phyloP scores from a whole-genome alignment of 2,329 filamentous ascomycete species.

The Colletotrichum sidae region DNA sequence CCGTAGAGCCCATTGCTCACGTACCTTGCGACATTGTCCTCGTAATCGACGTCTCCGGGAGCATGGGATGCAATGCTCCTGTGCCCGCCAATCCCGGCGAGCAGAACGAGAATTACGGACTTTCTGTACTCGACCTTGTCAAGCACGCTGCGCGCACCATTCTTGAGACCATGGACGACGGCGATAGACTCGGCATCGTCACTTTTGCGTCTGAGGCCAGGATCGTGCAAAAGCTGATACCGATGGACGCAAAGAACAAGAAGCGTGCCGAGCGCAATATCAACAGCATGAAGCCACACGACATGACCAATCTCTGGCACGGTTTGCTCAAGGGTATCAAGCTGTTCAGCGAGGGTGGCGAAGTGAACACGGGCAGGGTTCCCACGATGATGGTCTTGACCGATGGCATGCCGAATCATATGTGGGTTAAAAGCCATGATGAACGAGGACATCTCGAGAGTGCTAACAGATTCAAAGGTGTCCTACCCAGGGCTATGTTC shows the following conservation, averaged over 20 bases:
- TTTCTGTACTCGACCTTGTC: constrained; percentile 68
- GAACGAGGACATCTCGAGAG: not conserved
- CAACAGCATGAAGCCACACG: constrained; percentile 50
- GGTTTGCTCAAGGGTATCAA: constrained; percentile 64
- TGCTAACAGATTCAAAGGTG: constrained; percentile 45
- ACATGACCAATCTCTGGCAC: constrained; percentile 68
- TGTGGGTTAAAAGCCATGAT: constrained; percentile 47
- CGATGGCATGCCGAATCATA: constrained; percentile 66
- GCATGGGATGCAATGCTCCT: constrained; percentile 63
- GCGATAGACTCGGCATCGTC: constrained; percentile 68
- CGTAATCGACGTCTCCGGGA: constrained; percentile 70
- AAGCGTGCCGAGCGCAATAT: constrained; percentile 54
- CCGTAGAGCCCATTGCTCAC: constrained; percentile 47
- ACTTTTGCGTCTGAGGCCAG: constrained; percentile 59
- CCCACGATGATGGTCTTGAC: constrained; percentile 66
- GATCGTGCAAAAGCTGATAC: constrained; percentile 57
- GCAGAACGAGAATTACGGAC: constrained; percentile 57
- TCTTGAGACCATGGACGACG: constrained; percentile 64
- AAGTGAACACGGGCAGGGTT: constrained; percentile 50
- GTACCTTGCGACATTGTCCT: constrained; percentile 70
- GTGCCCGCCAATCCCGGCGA: constrained; percentile 54
- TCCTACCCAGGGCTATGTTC: constrained; percentile 64
- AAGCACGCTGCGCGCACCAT: constrained; percentile 71
- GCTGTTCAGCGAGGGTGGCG: constrained; percentile 53
- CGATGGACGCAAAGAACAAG: constrained; percentile 62